Evolutionary conservation across 2,329 filamentous ascomycete genomes (phyloP), one percentile per base, ranked within the genome.

Genomic region (Macroventuria anomochaeta): DNA sequence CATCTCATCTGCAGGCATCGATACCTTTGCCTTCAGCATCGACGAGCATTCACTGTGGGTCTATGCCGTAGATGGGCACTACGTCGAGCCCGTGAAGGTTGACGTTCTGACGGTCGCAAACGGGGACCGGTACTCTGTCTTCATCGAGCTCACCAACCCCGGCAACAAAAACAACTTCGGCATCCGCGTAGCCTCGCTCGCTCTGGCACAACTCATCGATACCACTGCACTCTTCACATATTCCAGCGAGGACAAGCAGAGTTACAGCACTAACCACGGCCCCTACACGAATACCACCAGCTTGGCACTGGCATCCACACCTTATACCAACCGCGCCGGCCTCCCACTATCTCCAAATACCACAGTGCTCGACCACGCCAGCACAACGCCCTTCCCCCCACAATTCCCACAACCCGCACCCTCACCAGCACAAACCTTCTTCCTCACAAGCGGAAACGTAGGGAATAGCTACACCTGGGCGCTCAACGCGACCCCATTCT

Each of bases 41-140:
- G 83, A 85, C 62, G 78, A 80, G 49, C 80, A 82, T 46, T 74
- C 79, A 17, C 73, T 85, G 70, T 83, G 76, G 73, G 74, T 85
- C 4, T 83, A 82, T 59, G 80, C 80, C 34, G 78, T 83, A 44
- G 83, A 85, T 53, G 82, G 80, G 2, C 71, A 78, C 7, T 85
- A 83, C 64, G 80, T 86, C 46, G 70, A 79, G 55, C 84, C 83
- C 2, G 74, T 80, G 44, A 74, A 75, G 3, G 80, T 81, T 1
- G 75, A 85, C 11, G 77, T 77, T 8, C 68, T 85, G 18, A 62
- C 67, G 0, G 61, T 85, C 4, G 73, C 74, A 57, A 84, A 82
- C 53, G 83, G 83, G 11, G 81, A 81, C 55, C 77, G 83, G 5
- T 84, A 80, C 62, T 83, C 82, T 0, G 73, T 85, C 1, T 63